A percentile compares a stretch with the other conserved stretches of the same genome.
Evolutionary conservation across 306 rosid species (phyloP).

Genomic region (Vigna unguiculata): DNA sequence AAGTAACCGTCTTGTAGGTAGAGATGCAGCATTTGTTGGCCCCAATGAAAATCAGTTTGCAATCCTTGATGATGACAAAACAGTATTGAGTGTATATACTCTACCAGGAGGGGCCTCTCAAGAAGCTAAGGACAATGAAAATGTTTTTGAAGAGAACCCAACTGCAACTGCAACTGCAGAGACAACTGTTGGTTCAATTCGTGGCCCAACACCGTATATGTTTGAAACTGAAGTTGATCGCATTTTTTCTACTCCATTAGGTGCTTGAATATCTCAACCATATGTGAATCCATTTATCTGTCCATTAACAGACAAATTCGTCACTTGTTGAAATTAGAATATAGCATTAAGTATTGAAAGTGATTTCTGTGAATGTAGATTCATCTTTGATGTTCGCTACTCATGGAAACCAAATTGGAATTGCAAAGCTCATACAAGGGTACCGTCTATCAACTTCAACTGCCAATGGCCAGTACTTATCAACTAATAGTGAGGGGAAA

Average conservation of each 20-base stretch:
- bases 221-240: constrained; percentile 91
- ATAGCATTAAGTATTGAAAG: constrained; percentile 50
- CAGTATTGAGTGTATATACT: constrained; percentile 77
- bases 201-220: constrained; percentile 77
- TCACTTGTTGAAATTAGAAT: constrained; percentile 16
- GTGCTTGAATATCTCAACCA: constrained; percentile 48
- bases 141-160: constrained; percentile 65
- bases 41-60: constrained; percentile 92
- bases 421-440: constrained; percentile 90
- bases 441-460: constrained; percentile 71
- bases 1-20: constrained; percentile 60
- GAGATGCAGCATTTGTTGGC: constrained; percentile 93
- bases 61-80: constrained; percentile 89
- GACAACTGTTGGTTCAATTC: constrained; percentile 57
- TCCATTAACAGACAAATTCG: neutral
- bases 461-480: constrained; percentile 70
- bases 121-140: constrained; percentile 70
- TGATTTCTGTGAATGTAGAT: constrained; percentile 62
- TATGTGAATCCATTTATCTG: neutral
- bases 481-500: constrained; percentile 82
- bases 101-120: constrained; percentile 77
- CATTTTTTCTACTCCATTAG: constrained; percentile 91
- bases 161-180: constrained; percentile 56
- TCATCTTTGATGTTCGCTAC: constrained; percentile 92
- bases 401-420: constrained; percentile 89